Evolutionary conservation across 352 stramenopile genomes (phyloP).

Genomic region (Phytophthora agathidicida): DNA sequence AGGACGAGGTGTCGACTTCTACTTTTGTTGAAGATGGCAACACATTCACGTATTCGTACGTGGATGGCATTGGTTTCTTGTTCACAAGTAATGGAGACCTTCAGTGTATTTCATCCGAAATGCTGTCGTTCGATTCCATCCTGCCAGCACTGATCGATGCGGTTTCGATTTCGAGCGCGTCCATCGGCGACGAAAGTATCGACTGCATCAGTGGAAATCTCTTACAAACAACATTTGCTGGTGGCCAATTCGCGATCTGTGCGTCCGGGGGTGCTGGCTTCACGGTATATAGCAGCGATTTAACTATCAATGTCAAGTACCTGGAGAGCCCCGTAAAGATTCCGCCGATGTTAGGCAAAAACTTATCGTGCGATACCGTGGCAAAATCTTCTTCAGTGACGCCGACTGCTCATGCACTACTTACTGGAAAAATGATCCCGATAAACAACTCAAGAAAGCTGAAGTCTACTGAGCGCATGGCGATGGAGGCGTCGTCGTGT

Average conservation of each 20-base stretch:
- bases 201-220: conserved; percentile 16
- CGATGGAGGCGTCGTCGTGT: conserved; percentile 2
- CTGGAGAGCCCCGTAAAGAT: not conserved
- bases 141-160: conserved; percentile 4
- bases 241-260: conserved; percentile 27
- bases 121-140: conserved; percentile 9
- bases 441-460: conserved; percentile 1
- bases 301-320: conserved; percentile 26
- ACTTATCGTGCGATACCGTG: not conserved
- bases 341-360: not conserved
- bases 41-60: conserved; percentile 8
- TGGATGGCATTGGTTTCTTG: not conserved
- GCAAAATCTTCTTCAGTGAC: not conserved
- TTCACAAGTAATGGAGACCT: not conserved
- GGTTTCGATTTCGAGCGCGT: not conserved
- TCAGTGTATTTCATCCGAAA: conserved; percentile 7
- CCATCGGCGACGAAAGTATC: not conserved
- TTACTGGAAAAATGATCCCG: not conserved
- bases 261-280: conserved; percentile 9
- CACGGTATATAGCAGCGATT: conserved; percentile 20
- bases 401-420: not conserved
- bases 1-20: conserved; percentile 9
- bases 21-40: not conserved
- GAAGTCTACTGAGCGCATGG: not conserved
- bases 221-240: conserved; percentile 21